Base-by-base conservation (phyloP, 495 filamentous ascomycete species). In the Daldinia decipiens region DNA sequence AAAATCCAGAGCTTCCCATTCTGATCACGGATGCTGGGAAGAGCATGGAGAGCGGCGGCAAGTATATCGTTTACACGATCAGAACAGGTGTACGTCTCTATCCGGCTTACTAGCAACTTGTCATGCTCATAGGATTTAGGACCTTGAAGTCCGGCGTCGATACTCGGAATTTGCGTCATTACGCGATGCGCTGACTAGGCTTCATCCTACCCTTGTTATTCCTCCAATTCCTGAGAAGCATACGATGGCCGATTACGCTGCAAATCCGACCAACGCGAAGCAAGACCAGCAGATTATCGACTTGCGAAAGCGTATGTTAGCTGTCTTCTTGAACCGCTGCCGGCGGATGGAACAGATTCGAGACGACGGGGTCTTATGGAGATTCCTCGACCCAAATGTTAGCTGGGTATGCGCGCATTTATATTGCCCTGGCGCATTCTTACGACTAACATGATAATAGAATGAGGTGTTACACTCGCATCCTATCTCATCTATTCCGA, bases 151-250 rank as follows among this genome's bases (percentile, higher is more conserved):
- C 55, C 91, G 95, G 43, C 88, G 95, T 65, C 88, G 95, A 69
- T 99, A 99, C 78, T 98, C 96, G 1, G 95, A 99, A 76, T 99
- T 99, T 76, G 91, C 92, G n/a, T 97, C 93, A 6, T 83, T 99
- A 51, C 86, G 95, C 67, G 90, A 93, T 72, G 94, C 94, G 1
- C 87, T 99, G 17, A 92, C 93, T 21, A 90, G 91, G 66, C 84
- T 99, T 61, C 96, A 98, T 73, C 95, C 95, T 1, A 98, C 95
- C 2, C 87, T 98, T 36, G 90, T 99, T 67, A 92, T 99, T 58
- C 95, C 95, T 0, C 95, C 95, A 2, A 99, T 99, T 69, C 95
- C 95, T 8, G 95, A 99, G 81, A 99, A 99, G 78, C 95, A 98
- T 77, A 93, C 93, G 59, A 95, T 98, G 91, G 95, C 95, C 53